Evolutionary conservation across 345 rosid species (phyloP), one percentile per base, ranked within the genome.

Genomic region (Crucihimalaya himalaica): DNA sequence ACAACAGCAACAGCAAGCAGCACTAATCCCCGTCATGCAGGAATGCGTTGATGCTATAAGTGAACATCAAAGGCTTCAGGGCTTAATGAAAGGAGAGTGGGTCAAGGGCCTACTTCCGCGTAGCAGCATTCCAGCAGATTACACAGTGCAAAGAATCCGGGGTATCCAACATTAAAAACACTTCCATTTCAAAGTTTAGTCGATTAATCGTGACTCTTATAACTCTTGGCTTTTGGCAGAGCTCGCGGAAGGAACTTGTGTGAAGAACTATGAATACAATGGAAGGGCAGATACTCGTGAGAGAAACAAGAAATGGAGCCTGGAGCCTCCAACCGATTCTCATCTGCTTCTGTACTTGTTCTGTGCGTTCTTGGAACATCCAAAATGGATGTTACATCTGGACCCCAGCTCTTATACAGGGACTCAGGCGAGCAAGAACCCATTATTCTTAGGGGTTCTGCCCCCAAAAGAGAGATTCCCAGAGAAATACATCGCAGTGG

Each of bases 371-470:
- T 78, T 92, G 59, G 99, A 95, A 83, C 93, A 92, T 63, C 99
- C 97, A 6, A 91, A 90, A 79, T 95, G 99, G 99, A 95, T 88
- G 97, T 81, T 91, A 13, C 99, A 89, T 78, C 85, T 94, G 51
- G 99, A 94, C 82, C 97, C 97, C 11, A 73, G 89, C 56, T 87
- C 96, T 12, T 83, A 87, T 75, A 77, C 90, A 52, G 99, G 93
- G 66, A 87, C 88, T 19, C 97, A 92, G 59, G 84, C 92, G 29
- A 88, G 97, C 86, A 88, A 86, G 77, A 92, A 90, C 63, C 97
- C 97, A 9, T 80, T 95, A 29, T 87, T 89, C 81, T 81, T 92
- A 74, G 97, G 98, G 47, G 81, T 83, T 60, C 71, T 89, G 51
- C 99, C 95, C 72, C 91, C 94, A 16, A 95, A 90, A 78, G 97